These are phyloP conservation scores for Herpetomonas tarakana DNA, from an alignment of 208 protist genomes.

Conservation along the genomic window DNA sequence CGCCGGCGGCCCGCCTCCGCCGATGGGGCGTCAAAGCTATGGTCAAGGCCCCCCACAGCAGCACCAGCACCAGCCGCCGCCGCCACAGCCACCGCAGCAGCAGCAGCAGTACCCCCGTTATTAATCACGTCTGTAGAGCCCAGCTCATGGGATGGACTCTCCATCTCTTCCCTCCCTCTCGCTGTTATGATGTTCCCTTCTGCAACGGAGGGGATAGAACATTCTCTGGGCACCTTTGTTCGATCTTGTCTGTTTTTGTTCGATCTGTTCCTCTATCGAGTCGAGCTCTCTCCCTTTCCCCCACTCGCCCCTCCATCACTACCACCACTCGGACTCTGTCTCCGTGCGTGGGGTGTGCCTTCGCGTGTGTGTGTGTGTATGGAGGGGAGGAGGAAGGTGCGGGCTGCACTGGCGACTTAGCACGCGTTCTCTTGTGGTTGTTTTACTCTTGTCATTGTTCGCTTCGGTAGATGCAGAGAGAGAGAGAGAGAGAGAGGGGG, in stretches of 20 bases:
- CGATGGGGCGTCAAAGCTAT: constrained; percentile 4
- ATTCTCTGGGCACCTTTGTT: too few relatives aligned
- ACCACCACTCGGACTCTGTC: constrained; percentile 58
- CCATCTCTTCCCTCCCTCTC: too few relatives aligned
- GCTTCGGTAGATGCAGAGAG: not conserved
- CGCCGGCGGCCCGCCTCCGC: not conserved
- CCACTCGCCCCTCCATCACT: constrained; percentile 50
- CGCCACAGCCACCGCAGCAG: constrained; percentile 7
- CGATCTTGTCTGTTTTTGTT: too few relatives aligned
- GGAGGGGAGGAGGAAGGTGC: not conserved
- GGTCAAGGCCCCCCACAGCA: not conserved
- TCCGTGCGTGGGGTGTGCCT: constrained; percentile 7
- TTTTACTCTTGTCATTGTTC: too few relatives aligned
- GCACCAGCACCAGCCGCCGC: not conserved
- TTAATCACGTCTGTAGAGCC: not conserved
- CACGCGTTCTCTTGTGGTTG: too few relatives aligned
- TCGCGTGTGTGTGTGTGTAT: not conserved
- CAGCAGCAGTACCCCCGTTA: not conserved
- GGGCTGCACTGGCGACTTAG: too few relatives aligned
- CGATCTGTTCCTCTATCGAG: too few relatives aligned
- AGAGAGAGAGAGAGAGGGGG: not conserved
- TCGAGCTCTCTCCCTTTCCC: too few relatives aligned
- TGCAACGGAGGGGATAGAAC: too few relatives aligned
- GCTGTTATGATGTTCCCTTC: too few relatives aligned
- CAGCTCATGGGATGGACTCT: too few relatives aligned